Conservation (phyloP, 2,329 filamentous ascomycete species). For the Dothistroma septosporum region DNA sequence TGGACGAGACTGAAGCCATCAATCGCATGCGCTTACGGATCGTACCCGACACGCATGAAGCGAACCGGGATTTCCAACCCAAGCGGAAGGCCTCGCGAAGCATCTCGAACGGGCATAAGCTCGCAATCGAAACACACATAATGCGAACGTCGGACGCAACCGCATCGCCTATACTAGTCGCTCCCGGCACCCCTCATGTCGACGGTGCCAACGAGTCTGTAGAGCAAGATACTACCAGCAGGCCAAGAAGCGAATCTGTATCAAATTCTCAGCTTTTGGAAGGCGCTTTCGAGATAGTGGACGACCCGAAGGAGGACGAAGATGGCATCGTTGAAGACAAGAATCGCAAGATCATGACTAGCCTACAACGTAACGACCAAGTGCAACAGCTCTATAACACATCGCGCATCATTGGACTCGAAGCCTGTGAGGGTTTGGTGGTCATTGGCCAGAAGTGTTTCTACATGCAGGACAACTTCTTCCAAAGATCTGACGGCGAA, state of each 20-base stretch:
- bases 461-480: conserved; percentile 95
- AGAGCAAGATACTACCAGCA: conserved; percentile 5
- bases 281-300: conserved; percentile 93
- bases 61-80: conserved; percentile 73
- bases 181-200: conserved; percentile 8
- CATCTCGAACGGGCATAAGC: conserved; percentile 35
- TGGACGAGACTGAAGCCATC: conserved; percentile 91
- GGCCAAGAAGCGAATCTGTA: conserved; percentile 42
- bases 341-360: conserved; percentile 95
- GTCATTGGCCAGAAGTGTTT: conserved; percentile 88
- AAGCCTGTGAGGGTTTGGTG: conserved; percentile 87
- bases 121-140: conserved; percentile 30
- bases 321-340: conserved; percentile 87
- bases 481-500: conserved; percentile 89
- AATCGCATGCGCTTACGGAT: conserved; percentile 91
- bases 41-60: conserved; percentile 67
- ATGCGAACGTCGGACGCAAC: conserved; percentile 30
- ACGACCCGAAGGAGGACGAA: conserved; percentile 80
- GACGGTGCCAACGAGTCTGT: conserved; percentile 20
- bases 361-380: conserved; percentile 81
- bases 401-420: conserved; percentile 86
- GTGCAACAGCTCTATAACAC: conserved; percentile 95
- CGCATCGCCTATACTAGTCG: conserved; percentile 15
- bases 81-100: conserved; percentile 65
- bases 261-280: conserved; percentile 53